These are phyloP conservation scores for Fusarium humuli DNA, from an alignment of 2,329 filamentous ascomycete species.

Conservation along the genomic window DNA sequence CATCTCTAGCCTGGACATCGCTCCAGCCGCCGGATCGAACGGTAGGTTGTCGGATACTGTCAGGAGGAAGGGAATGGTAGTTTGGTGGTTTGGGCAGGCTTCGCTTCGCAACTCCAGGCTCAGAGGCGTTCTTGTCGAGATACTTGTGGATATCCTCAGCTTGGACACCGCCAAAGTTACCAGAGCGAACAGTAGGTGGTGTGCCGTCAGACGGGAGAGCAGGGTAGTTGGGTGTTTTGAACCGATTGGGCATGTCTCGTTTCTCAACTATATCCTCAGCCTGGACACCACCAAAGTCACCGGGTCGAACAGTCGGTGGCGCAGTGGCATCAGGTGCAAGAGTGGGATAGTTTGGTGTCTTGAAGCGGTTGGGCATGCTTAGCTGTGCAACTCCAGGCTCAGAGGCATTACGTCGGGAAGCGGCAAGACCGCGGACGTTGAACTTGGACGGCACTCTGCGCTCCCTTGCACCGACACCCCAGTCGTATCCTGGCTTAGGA, in stretches of 20 bases:
- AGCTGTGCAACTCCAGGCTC: neutral
- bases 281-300: too few relatives aligned
- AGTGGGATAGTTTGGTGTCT: neutral
- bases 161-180: neutral
- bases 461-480: too few relatives aligned
- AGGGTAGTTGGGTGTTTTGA: neutral
- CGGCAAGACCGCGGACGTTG: neutral
- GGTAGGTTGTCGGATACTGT: neutral
- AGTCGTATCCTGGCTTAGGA: fast-evolving
- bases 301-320: too few relatives aligned
- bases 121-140: neutral
- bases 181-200: neutral
- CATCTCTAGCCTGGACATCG: neutral
- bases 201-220: neutral
- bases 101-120: neutral
- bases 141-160: neutral
- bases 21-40: neutral
- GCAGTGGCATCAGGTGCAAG: too few relatives aligned
- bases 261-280: too few relatives aligned
- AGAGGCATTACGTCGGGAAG: neutral
- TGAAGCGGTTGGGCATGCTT: neutral
- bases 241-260: neutral
- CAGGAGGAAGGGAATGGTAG: neutral
- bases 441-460: neutral
- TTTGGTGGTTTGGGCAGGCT: neutral